Evolutionary conservation across 352 stramenopile species (phyloP).

Genomic region (Plasmopara muralis): DNA sequence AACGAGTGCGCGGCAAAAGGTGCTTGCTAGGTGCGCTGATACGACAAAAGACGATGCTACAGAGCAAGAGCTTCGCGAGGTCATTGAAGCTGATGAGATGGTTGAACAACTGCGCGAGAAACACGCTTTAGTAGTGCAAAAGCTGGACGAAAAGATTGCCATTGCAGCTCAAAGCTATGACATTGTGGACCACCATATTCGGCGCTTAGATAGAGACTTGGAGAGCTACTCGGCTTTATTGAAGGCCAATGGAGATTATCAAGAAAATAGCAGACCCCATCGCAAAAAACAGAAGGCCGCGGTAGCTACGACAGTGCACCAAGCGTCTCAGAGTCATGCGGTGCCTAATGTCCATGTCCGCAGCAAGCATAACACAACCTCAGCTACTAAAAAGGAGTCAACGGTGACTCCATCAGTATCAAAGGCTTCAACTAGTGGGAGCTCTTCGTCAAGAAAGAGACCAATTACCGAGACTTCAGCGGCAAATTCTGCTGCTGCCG

Average conservation of each 20-base stretch:
- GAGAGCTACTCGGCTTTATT: slow-evolving; percentile 66
- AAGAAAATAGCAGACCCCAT: slow-evolving; percentile 52
- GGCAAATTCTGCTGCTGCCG: slow-evolving; percentile 9
- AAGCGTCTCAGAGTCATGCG: slow-evolving; percentile 18
- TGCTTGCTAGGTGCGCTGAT: slow-evolving; percentile 55
- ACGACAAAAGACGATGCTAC: slow-evolving; percentile 39
- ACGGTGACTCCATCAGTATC: slow-evolving; percentile 8
- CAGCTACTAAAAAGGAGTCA: slow-evolving; percentile 19
- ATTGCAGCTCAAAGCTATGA: slow-evolving; percentile 84
- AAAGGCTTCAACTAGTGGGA: slow-evolving; percentile 14
- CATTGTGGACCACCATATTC: slow-evolving; percentile 83
- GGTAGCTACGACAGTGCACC: slow-evolving; percentile 10
- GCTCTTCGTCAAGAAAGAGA: slow-evolving; percentile 38
- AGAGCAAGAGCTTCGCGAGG: slow-evolving; percentile 52
- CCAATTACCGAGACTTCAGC: slow-evolving; percentile 35
- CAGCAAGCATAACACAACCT: slow-evolving; percentile 27
- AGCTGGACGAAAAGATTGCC: slow-evolving; percentile 84
- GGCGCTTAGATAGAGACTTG: slow-evolving; percentile 67
- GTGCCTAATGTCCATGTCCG: slow-evolving; percentile 17
- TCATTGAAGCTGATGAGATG: slow-evolving; percentile 54
- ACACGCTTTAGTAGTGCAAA: slow-evolving; percentile 70
- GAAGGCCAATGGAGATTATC: slow-evolving; percentile 72
- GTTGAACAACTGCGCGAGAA: slow-evolving; percentile 43
- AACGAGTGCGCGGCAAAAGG: slow-evolving; percentile 45
- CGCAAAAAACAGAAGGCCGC: slow-evolving; percentile 49